A percentile compares a stretch with the other conserved stretches of the same genome.
Conservation (phyloP, 2,329 filamentous ascomycete genomes). For the Fusarium haematococcum region DNA sequence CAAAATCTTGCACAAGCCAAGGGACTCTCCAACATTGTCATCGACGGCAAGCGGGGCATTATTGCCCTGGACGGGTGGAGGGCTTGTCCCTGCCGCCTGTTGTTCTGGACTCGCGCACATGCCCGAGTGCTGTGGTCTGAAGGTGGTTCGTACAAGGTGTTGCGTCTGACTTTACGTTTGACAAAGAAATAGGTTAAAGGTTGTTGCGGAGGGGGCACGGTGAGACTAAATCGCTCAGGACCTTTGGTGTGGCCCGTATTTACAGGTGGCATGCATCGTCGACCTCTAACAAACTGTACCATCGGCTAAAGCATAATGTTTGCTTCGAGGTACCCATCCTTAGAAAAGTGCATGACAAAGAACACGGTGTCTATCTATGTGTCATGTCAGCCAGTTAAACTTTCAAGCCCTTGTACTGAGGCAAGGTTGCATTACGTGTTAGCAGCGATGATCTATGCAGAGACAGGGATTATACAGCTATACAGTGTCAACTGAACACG, state of each 20-base stretch:
- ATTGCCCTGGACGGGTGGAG: not conserved
- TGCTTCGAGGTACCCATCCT: not conserved
- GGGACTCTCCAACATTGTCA: not conserved
- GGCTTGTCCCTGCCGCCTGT: not conserved
- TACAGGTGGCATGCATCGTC: not conserved
- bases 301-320: not conserved
- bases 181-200: not conserved
- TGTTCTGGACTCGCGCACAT: not conserved
- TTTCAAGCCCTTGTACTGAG: not conserved
- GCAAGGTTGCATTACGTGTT: not conserved
- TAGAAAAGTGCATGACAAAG: not conserved
- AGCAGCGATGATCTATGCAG: not conserved
- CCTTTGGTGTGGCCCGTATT: not conserved
- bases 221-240: not conserved
- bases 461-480: not conserved
- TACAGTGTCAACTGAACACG: not conserved
- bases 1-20: not conserved
- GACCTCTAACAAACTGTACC: not conserved
- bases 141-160: not conserved
- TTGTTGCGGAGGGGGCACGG: not conserved
- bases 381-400: not conserved
- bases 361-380: not conserved
- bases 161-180: not conserved
- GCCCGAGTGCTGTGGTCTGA: not conserved
- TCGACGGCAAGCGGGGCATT: not conserved